Conservation (phyloP, 2,329 filamentous ascomycete genomes). For the Trichoderma harzianum region DNA sequence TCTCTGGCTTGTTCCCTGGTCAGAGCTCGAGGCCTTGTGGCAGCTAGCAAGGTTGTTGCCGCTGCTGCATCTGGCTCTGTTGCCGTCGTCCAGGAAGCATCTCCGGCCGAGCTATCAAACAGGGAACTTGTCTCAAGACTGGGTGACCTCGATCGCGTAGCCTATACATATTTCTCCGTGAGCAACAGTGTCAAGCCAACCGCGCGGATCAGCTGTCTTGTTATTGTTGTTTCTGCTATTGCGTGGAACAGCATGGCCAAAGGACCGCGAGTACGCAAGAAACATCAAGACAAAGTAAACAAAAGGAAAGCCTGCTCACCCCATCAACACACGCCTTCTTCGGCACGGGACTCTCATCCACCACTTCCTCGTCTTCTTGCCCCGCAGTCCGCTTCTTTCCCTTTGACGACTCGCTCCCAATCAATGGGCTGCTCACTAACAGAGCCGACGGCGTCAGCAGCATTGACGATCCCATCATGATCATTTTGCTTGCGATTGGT, state of each 20-base stretch:
- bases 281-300: background rate
- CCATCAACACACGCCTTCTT: constrained; percentile 37
- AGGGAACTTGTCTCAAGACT: constrained; percentile 47
- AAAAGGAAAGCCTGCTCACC: constrained; percentile 23
- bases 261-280: background rate
- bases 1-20: constrained; percentile 53
- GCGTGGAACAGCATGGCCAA: background rate
- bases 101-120: constrained; percentile 47
- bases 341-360: constrained; percentile 23
- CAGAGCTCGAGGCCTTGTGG: constrained; percentile 29
- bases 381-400: constrained; percentile 30
- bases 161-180: background rate
- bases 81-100: constrained; percentile 48
- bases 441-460: constrained; percentile 4
- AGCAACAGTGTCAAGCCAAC: background rate
- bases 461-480: background rate
- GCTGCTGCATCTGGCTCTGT: constrained; percentile 45
- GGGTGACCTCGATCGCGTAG: constrained; percentile 27
- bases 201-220: background rate
- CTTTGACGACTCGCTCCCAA: constrained; percentile 22
- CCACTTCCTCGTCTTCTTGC: constrained; percentile 27
- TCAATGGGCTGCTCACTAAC: constrained; percentile 24
- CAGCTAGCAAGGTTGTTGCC: constrained; percentile 1
- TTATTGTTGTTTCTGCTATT: background rate
- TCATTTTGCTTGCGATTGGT: background rate